Evolutionary conservation across 2,329 filamentous ascomycete genomes (phyloP), one percentile per base, ranked within the genome.

Genomic region (Fusarium phyllophilum): DNA sequence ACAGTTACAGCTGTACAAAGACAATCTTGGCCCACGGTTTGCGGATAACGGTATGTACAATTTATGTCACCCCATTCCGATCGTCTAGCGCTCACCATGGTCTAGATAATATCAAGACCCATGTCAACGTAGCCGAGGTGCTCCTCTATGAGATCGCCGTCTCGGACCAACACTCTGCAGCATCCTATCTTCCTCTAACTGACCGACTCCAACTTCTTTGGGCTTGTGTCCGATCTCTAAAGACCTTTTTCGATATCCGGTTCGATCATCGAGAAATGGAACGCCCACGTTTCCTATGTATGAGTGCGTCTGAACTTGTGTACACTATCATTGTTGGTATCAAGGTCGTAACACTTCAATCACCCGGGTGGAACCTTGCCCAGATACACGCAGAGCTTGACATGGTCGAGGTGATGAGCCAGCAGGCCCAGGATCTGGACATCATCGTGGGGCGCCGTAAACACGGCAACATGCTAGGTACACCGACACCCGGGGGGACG

Each of bases 111-210:
- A 75, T 88, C 12, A 79, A 79, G 33, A 81, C 82, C 17, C 86
- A 88, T 70, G 48, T 86, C 14, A 77, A 82, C 68, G 81, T 87
- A 18, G 84, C 84, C 29, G 83, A 87, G 70, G 80, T 86, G 14
- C 82, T 88, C 8, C 79, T 88, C 24, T 86, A 85, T 70, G 86
- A 87, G 69, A 78, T 85, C 42, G 84, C 81, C 66, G 78, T 88
- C 34, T 82, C 83, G 8, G 85, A 86, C 7, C 72, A 78, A 31
- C 78, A 80, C 68, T 79, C 79, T 48, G 73, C 72, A 15, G 65
- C 79, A 14, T 73, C 77, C 6, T 77, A 77, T 46, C 78, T 86
- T 58, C 60, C 82, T 9, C 70, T 79, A 14, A 77, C 81, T 4
- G 83, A 86, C 38, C 83, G 86, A 13, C 78, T 87, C 4, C 80